These are phyloP conservation scores for Eutypella sp. DNA, from an alignment of 2,329 filamentous ascomycete genomes.

Conservation along the genomic window DNA sequence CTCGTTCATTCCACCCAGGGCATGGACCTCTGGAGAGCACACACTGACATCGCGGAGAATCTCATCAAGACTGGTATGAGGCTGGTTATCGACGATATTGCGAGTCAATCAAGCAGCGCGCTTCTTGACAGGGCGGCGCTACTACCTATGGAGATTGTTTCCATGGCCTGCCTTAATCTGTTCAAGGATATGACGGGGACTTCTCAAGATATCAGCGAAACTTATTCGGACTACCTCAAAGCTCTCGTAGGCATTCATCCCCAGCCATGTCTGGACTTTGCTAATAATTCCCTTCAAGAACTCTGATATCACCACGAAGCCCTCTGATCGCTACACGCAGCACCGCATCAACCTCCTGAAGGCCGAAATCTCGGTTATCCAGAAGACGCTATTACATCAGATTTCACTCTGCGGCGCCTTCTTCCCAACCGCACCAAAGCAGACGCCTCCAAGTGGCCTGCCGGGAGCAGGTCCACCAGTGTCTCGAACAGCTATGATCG, in stretches of 20 bases:
- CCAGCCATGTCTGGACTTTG: constrained; percentile 1
- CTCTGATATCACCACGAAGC: constrained; percentile 31
- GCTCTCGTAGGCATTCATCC: constrained; percentile 26
- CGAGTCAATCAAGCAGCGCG: background rate
- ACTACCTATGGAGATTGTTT: constrained; percentile 35
- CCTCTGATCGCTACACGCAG: constrained; percentile 34
- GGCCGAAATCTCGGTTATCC: constrained; percentile 35
- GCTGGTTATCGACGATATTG: background rate
- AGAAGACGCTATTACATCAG: constrained; percentile 29
- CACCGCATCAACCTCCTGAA: constrained; percentile 33
- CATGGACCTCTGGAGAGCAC: background rate
- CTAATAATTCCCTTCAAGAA: constrained; percentile 25
- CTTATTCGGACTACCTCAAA: constrained; percentile 35
- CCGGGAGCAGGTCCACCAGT: background rate
- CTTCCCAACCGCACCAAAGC: background rate
- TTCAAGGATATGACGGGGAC: constrained; percentile 31
- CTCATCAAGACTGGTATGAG: background rate
- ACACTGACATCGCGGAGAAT: background rate
- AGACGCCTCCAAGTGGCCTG: background rate
- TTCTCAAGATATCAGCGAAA: constrained; percentile 33
- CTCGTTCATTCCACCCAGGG: constrained; percentile 21
- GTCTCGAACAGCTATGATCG: background rate
- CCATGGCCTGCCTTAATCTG: constrained; percentile 31
- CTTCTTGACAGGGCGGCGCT: constrained; percentile 31
- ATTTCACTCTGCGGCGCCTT: constrained; percentile 25